Percentiles rank a stretch among this genome's conserved stretches.
phyloP scores from a whole-genome alignment of 495 filamentous ascomycete species.

The Staphylotrichum tortipilum region DNA sequence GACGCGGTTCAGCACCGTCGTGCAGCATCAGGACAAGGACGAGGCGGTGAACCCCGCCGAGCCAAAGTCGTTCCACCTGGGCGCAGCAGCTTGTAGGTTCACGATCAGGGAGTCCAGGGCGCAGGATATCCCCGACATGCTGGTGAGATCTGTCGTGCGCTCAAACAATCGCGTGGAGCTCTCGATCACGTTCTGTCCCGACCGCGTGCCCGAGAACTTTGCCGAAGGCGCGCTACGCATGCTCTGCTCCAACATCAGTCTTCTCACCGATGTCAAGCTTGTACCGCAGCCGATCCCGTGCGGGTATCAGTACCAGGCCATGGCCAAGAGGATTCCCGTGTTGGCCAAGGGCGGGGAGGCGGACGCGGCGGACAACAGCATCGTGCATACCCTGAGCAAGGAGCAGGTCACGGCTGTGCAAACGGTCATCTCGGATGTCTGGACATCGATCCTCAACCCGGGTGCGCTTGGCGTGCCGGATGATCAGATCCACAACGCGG shows the following conservation, averaged over 20 bases:
- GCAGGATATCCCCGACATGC: conserved; percentile 33
- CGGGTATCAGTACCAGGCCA: conserved; percentile 27
- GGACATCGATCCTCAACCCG: conserved; percentile 35
- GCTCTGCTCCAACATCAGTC: conserved; percentile 32
- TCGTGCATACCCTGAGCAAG: conserved; percentile 10
- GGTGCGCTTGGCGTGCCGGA: conserved; percentile 34
- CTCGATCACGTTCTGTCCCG: conserved; percentile 35
- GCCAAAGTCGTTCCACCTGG: conserved; percentile 33
- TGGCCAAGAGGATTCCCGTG: conserved; percentile 31
- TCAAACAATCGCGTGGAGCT: conserved; percentile 27
- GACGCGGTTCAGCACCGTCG: conserved; percentile 38
- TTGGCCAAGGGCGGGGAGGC: conserved; percentile 14
- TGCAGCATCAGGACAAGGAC: conserved; percentile 36
- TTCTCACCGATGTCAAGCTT: conserved; percentile 34
- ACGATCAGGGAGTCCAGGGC: conserved; percentile 30
- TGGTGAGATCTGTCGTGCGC: conserved; percentile 30
- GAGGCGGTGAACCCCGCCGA: conserved; percentile 23
- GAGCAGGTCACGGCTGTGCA: conserved; percentile 28
- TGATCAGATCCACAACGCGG: conserved; percentile 33
- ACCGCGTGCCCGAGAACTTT: conserved; percentile 29
- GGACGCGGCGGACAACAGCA: conserved; percentile 8
- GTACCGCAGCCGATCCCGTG: conserved; percentile 33
- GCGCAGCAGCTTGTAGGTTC: conserved; percentile 31
- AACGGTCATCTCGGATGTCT: conserved; percentile 29
- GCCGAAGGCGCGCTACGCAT: conserved; percentile 35